Evolutionary conservation across 1,284 basidiomycete species (phyloP), one percentile per base, ranked within the genome.

Genomic region (Tremellales sp.): DNA sequence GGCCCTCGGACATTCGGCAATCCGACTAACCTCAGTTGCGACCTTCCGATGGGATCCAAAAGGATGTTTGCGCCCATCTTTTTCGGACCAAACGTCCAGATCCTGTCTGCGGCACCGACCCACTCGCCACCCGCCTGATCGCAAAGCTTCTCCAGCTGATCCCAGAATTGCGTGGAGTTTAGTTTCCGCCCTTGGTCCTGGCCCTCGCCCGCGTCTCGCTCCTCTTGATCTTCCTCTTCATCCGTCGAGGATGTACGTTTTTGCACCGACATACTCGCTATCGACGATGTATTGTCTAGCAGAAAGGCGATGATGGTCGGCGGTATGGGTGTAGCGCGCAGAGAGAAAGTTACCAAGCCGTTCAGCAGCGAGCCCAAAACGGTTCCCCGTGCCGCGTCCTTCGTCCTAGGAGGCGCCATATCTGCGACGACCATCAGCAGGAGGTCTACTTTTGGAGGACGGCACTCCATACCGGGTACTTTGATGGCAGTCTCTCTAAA

Each of bases 401-500:
- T 66, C 1, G 81, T 85, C 69, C 91, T 97, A 0, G 86, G 83
- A 5, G 87, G 83, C 1, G 83, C 79, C 91, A 97, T 95, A 59
- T 97, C 91, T 75, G 57, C 18, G 25, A 12, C 31, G 3, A 28
- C 10, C 12, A 9, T 44, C 25, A 48, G 32, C 35, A 27, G 18
- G 13, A n/a, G 16, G 29, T 18, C 40, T 46, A 26, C 25, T 22
- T 36, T 33, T 9, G 38, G 54, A 19, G 12, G 13, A 10, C 8
- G 18, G 5, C 27, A 9, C 14, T 10, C 61, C 77, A 49, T 54
- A 86, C 88, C 88, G 55, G 76, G 63, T 3, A 77, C 88, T 61
- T 82, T 86, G 26, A 97, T 80, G 0, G 90, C 88, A 0, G 94
- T 97, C 73, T 98, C 95, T 38, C 95, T 80, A 77, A 97, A 99